Base-by-base conservation (phyloP, 2,329 filamentous ascomycete genomes). In the Botrytis galanthina region DNA sequence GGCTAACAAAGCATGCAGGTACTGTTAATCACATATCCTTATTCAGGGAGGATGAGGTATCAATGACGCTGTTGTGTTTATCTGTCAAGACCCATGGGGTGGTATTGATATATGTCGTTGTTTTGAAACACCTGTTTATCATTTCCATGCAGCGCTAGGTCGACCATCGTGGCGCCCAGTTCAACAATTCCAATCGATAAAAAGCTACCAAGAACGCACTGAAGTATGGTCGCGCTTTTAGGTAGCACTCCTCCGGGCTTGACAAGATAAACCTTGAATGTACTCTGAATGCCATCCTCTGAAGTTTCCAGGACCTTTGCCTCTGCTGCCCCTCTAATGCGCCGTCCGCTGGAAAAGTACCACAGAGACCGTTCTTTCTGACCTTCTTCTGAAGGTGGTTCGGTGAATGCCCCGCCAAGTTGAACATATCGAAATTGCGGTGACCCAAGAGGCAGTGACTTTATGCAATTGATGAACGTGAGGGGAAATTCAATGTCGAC, bases 301-400 rank as follows among this genome's bases (percentile, higher is more conserved):
- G 42, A 35, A 51, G 22, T n/a, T 16, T 51, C 64, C 32, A 67
- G 18, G 26, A 67, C 44, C 46, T 32, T 67, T 67, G 42, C 46
- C 44, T 67, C 64, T 51, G 35, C 64, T 37, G n/a, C 22, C 7
- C 64, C 64, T 67, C 64, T 67, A n/a, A 67, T 51, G n/a, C 64
- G 20, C 12, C 64, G 42, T 37, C 44, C 64, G 9, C 18, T 48
- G 14, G 44, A 16, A n/a, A 9, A 54, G 46, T 67, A 67, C 64
- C 64, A 67, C 32, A 67, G 26, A 4, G 44, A 35, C 22, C 44
- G 29, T 51, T 67, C 44, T 51, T 67, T 20, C 16, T n/a, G 44
- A 35, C 64, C 64, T 35, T 67, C 32, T 67, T 51, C 29, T 26
- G 20, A 8, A 67, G 64, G 64, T 35, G 64, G 44, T 67, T 51